Base-by-base conservation (phyloP, 345 rosid species). In the Eucalyptus cladocalyx region DNA sequence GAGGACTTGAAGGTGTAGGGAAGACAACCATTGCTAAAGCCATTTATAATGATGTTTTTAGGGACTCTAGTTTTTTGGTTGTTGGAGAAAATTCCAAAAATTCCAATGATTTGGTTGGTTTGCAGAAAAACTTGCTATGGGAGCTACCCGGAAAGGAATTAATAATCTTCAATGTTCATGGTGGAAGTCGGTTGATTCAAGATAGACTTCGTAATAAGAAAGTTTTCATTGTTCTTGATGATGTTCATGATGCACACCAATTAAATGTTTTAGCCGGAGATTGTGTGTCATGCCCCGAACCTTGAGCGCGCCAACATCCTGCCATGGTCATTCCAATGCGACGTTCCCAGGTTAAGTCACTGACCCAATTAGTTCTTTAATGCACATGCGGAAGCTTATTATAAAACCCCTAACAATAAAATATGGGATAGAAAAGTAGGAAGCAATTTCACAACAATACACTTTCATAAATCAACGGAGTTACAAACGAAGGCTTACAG, bases 131-230 rank as follows among this genome's bases (percentile, higher is more conserved):
- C 32, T 67, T 67, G 80, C 80, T 67, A 17, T 67, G 23, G 3
- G 23, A 67, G 21, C 11, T 67, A 32, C 9, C 32, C 5, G 4
- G 1, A 9, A 67, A 34, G 15, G 6, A n/a, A 15, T 11, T 12
- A n/a, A 67, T 1, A n/a, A 26, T 8, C 21, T 8, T 7, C 5
- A 3, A 10, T 16, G 76, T 15, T n/a, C 11, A 4, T 7, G 5
- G 11, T 4, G 11, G 76, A 67, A 4, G 76, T 32, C 11, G 1
- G 2, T 67, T 67, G 21, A 67, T 67, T n/a, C 6, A 4, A 67
- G 40, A n/a, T 3, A 67, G 76, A 16, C 76, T 67, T 4, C 3
- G 3, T n/a, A 67, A n/a, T 8, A 67, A 67, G 11, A 67, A 8
- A 67, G 40, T 67, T n/a, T 37, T 67, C 10, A n/a, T 67, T 67